Conservation (phyloP, 1,284 basidiomycete species). For the Hypsizygus ulmarius region DNA sequence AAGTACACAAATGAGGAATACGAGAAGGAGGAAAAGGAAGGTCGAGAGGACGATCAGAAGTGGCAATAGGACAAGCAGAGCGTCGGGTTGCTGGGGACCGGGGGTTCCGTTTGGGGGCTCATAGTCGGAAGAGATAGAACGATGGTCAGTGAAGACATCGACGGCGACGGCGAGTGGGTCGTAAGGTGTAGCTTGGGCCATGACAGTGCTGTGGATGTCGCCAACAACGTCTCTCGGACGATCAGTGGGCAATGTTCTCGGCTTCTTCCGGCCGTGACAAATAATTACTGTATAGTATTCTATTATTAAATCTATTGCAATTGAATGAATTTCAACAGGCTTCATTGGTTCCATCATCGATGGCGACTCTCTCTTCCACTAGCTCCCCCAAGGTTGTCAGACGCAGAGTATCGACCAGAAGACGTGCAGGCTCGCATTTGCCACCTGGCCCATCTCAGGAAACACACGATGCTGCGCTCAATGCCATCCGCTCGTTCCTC, state of each 20-base stretch:
- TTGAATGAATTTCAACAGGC: neutral
- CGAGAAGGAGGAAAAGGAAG: conserved; percentile 86
- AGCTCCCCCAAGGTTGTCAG: conserved; percentile 32
- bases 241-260: conserved; percentile 3
- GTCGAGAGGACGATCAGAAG: conserved; percentile 91
- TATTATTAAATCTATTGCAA: neutral
- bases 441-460: conserved; percentile 53
- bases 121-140: conserved; percentile 19
- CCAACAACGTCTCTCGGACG: conserved; percentile 2
- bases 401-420: conserved; percentile 40
- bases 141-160: conserved; percentile 15
- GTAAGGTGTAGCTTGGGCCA: conserved; percentile 2
- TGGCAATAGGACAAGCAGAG: conserved; percentile 83
- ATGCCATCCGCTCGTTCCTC: conserved; percentile 80
- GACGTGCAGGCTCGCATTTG: conserved; percentile 58
- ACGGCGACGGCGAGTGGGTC: conserved; percentile 9
- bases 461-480: conserved; percentile 72
- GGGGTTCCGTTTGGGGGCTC: conserved; percentile 27
- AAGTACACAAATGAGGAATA: conserved; percentile 87
- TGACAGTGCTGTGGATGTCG: conserved; percentile 1
- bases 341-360: conserved; percentile 7
- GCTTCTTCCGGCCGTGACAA: conserved; percentile 8
- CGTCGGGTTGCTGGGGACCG: conserved; percentile 42
- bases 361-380: conserved; percentile 32
- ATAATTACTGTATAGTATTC: conserved; percentile 5